Percentiles rank a stretch among this genome's conserved stretches.
Evolutionary conservation across 2,329 filamentous ascomycete genomes (phyloP).

Genomic region (Phyllosticta ampelicida): DNA sequence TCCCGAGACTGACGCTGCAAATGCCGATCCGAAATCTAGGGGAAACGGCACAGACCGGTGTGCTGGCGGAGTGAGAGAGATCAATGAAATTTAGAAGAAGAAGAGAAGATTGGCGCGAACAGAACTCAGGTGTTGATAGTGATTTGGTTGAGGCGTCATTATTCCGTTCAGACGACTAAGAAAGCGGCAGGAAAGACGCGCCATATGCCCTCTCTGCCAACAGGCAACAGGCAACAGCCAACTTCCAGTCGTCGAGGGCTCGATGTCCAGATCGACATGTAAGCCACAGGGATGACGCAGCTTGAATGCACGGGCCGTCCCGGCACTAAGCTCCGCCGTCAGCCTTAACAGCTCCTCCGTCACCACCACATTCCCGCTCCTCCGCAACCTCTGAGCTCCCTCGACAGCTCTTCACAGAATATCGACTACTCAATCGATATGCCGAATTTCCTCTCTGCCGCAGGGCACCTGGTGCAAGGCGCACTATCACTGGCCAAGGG

Average conservation of each 20-base stretch:
- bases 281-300: not conserved
- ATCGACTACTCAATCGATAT: not conserved
- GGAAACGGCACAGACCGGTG: not conserved
- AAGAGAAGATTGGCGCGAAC: too few species aligned
- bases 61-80: not conserved
- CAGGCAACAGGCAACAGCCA: not conserved
- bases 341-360: not conserved
- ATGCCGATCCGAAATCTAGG: not conserved
- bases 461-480: conserved; percentile 4
- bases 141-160: not conserved
- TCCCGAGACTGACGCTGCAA: not conserved
- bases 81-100: too few species aligned
- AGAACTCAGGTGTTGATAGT: too few species aligned
- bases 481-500: conserved; percentile 33
- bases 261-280: not conserved
- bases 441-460: not conserved
- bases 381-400: not conserved
- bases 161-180: not conserved
- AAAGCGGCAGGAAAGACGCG: not conserved
- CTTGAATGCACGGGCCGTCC: not conserved
- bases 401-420: too few species aligned
- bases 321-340: not conserved
- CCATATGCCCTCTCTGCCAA: too few species aligned
- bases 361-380: not conserved
- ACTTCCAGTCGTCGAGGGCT: not conserved